Evolutionary conservation across 108 stramenopile genomes (phyloP).

Genomic region (Conticribra guillardii): DNA sequence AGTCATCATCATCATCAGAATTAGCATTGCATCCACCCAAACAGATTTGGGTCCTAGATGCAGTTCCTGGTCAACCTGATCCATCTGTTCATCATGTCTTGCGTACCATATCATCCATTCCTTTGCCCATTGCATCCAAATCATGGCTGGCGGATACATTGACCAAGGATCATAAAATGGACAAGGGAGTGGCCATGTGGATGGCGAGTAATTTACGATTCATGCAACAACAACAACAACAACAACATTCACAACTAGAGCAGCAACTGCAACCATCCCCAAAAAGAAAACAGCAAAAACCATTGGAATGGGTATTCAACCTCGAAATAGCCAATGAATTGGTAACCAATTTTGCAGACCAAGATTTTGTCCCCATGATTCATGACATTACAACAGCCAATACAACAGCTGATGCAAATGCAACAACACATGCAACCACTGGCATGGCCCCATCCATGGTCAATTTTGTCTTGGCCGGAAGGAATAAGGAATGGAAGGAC

Average conservation of each 20-base stretch:
- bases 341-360: conserved; percentile 63
- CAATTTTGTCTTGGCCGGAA: conserved; percentile 78
- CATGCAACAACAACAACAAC: no score
- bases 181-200: conserved; percentile 48
- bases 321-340: conserved; percentile 64
- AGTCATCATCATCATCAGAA: neutral
- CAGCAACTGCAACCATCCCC: neutral
- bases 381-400: conserved; percentile 23
- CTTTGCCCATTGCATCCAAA: conserved; percentile 35
- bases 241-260: conserved; percentile 2
- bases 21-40: conserved; percentile 24
- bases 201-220: conserved; percentile 58
- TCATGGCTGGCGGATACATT: conserved; percentile 12
- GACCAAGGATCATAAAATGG: conserved; percentile 23
- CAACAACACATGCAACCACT: no score
- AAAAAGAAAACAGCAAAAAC: neutral
- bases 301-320: conserved; percentile 77
- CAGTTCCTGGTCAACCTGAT: conserved; percentile 70
- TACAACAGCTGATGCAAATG: no score
- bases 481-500: conserved; percentile 71
- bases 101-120: conserved; percentile 50
- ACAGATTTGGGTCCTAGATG: conserved; percentile 79
- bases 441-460: conserved; percentile 21
- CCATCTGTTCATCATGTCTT: conserved; percentile 71
- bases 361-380: conserved; percentile 66